Evolutionary conservation across 306 rosid genomes (phyloP).

Genomic region (Hylodesmum podocarpum): DNA sequence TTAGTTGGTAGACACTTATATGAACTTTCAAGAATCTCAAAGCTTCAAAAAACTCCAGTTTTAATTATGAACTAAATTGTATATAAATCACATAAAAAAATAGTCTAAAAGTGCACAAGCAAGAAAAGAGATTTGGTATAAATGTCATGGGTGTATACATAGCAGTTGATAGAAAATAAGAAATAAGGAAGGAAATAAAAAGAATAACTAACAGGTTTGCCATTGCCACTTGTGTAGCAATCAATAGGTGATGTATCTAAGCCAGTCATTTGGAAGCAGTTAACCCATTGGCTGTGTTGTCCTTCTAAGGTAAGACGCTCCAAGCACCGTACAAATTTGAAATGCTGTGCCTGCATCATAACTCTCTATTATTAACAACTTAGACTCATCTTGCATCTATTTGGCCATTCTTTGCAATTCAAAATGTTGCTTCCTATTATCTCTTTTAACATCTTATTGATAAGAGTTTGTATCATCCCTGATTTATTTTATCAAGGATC

Average conservation of each 20-base stretch:
- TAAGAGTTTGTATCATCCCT: too few relatives aligned
- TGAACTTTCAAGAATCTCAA: background rate
- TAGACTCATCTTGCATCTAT: background rate
- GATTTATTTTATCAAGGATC: too few relatives aligned
- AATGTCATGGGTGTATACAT: background rate
- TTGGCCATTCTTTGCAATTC: background rate
- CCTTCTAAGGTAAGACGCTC: constrained; percentile 53
- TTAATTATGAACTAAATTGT: background rate
- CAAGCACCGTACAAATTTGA: constrained; percentile 63
- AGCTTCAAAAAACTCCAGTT: background rate
- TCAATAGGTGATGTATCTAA: constrained; percentile 54
- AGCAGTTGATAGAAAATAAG: background rate
- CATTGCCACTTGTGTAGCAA: constrained; percentile 75
- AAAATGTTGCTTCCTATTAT: background rate
- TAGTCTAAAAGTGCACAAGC: background rate
- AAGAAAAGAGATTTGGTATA: background rate
- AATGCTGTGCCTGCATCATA: constrained; percentile 54
- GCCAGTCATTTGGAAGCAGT: constrained; percentile 62
- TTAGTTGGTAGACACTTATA: background rate
- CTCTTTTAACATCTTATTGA: too few relatives aligned
- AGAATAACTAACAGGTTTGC: constrained; percentile 49
- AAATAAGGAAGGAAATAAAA: background rate
- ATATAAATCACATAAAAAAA: background rate
- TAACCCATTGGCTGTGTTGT: constrained; percentile 51
- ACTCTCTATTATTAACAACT: background rate